Evolutionary conservation across 768 basidiomycete genomes (phyloP), one percentile per base, ranked within the genome.

Genomic region (Cystofilobasidium macerans): DNA sequence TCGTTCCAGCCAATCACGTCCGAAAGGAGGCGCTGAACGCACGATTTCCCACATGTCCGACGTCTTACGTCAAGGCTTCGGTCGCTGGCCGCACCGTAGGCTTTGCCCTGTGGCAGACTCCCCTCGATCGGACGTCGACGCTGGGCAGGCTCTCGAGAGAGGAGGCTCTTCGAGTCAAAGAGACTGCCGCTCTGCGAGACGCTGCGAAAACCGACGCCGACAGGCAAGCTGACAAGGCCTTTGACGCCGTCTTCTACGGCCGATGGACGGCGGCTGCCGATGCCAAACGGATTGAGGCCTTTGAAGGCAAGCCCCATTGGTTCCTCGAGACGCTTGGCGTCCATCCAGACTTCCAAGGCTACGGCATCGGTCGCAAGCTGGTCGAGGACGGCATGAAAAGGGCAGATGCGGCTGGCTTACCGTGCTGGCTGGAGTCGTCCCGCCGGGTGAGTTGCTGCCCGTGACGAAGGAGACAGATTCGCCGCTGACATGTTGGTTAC

Each of bases 301-400:
- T 63, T 26, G 3, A n/a, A 2, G 62, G 62, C 26, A 54, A 40
- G 38, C n/a, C 24, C 26, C 62, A 63, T 30, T 54, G 48, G 51
- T 63, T 54, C 20, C 53, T 63, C n/a, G 61, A 14, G n/a, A 35
- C 38, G 20, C 35, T 63, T 22, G n/a, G 35, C 28, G 62, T 63
- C 38, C 48, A 38, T 18, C 62, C 62, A 0, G 38, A 20, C 18
- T 54, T 30, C 36, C 62, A 63, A 30, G 62, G 62, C 6, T 22
- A 40, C 3, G 62, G 62, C 1, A 38, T 63, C 36, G 51, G 32
- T 2, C 38, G 26, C 4, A 38, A 12, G 13, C 28, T 63, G 24
- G 30, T 53, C 35, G 16, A 63, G 36, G 54, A 30, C 11, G 62
- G 62, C 5, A 24, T 54, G 11, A 38, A 36, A 0, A n/a, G 51